Conservation (phyloP, 2,329 filamentous ascomycete genomes). For the Cadophora gregata region DNA sequence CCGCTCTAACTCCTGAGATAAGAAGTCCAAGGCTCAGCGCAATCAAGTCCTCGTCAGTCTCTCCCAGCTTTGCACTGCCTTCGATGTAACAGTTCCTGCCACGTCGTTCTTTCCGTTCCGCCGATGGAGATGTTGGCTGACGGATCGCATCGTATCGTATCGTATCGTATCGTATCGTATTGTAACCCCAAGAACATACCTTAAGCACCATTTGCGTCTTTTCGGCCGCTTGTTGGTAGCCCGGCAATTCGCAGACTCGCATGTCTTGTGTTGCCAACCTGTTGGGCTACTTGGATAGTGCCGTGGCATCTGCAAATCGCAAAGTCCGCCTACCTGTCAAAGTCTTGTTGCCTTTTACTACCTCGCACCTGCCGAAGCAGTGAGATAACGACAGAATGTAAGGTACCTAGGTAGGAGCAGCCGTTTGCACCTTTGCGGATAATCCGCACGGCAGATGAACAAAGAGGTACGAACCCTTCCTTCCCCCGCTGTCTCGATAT, state of each 20-base stretch:
- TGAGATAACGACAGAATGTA: background rate
- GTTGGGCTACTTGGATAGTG: background rate
- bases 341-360: background rate
- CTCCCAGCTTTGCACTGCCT: background rate
- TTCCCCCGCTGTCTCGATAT: background rate
- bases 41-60: background rate
- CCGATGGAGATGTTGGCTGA: background rate
- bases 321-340: background rate
- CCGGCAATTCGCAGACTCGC: background rate
- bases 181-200: no score
- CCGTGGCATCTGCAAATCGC: background rate
- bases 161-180: no score
- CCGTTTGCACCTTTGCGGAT: background rate
- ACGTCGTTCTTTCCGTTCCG: background rate
- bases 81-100: background rate
- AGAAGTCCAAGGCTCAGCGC: background rate
- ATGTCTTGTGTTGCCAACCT: background rate
- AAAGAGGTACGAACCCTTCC: background rate
- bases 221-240: background rate
- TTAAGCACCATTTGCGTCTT: background rate
- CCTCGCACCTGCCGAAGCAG: background rate
- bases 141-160: background rate
- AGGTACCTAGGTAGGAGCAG: conserved; percentile 1
- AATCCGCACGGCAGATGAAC: background rate
- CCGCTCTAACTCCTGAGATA: background rate